phyloP scores from a whole-genome alignment of 306 rosid genomes.

The Pueraria montana region DNA sequence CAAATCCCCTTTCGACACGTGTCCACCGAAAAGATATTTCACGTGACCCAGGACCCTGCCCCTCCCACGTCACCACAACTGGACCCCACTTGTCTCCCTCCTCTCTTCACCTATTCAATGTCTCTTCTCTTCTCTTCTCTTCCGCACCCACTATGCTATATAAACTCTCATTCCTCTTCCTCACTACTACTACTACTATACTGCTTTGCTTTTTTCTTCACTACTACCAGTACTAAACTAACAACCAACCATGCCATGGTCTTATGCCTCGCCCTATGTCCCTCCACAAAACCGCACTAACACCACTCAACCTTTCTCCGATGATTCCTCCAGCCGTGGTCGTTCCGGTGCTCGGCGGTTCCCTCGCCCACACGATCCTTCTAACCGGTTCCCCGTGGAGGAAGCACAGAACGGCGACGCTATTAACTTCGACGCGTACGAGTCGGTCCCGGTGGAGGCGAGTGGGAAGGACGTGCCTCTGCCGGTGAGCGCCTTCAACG shows the following conservation, averaged over 20 bases:
- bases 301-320: background rate
- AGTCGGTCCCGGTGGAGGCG: slow-evolving; percentile 78
- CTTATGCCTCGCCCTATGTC: slow-evolving; percentile 50
- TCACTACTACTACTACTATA: background rate
- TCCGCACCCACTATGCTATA: background rate
- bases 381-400: background rate
- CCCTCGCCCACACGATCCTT: background rate
- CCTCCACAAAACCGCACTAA: slow-evolving; percentile 54
- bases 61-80: background rate
- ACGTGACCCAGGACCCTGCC: background rate
- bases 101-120: background rate
- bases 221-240: background rate
- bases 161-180: background rate
- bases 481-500: slow-evolving; percentile 65
- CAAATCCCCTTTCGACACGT: slow-evolving; percentile 13
- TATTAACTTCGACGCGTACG: slow-evolving; percentile 84
- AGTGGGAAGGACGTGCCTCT: slow-evolving; percentile 74
- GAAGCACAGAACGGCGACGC: slow-evolving; percentile 29
- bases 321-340: slow-evolving; percentile 29
- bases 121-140: no score
- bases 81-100: no score
- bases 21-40: slow-evolving; percentile 45
- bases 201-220: background rate
- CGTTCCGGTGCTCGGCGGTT: background rate
- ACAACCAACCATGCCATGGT: slow-evolving; percentile 49